Conservation (phyloP, 805 yeast genomes). For the Candida railenensis region DNA sequence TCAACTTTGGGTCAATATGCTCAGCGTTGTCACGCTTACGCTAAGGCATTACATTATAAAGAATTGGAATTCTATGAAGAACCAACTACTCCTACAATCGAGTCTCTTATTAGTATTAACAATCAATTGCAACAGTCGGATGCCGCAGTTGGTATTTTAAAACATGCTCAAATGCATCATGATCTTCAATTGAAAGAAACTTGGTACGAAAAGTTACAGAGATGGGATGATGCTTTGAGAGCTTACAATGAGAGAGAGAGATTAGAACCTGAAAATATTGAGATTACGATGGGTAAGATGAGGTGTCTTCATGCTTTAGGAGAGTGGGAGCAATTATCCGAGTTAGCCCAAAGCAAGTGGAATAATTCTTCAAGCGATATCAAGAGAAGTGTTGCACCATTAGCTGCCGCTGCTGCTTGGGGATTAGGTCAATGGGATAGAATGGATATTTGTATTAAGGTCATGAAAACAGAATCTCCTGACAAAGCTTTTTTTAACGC, state of each 20-base stretch:
- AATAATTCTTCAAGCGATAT: constrained; percentile 65
- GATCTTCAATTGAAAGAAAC: constrained; percentile 90
- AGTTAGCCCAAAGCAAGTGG: constrained; percentile 88
- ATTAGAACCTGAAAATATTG: constrained; percentile 67
- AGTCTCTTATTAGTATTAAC: constrained; percentile 86
- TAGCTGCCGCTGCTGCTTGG: constrained; percentile 99
- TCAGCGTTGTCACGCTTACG: constrained; percentile 94
- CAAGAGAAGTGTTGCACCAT: constrained; percentile 84
- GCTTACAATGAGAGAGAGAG: constrained; percentile 83
- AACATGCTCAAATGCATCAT: constrained; percentile 90
- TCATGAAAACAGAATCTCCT: constrained; percentile 89
- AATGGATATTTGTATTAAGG: constrained; percentile 87
- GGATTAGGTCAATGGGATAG: constrained; percentile 96
- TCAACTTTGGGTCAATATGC: constrained; percentile 90
- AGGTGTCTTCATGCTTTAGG: constrained; percentile 97
- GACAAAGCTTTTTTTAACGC: constrained; percentile 95
- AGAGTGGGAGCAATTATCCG: constrained; percentile 93
- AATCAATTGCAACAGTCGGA: constrained; percentile 95
- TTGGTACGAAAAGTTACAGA: constrained; percentile 94
- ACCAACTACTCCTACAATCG: constrained; percentile 89
- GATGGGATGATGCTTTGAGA: constrained; percentile 96
- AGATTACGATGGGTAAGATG: constrained; percentile 96
- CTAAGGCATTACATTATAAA: constrained; percentile 94
- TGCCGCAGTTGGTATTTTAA: constrained; percentile 95
- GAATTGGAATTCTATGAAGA: constrained; percentile 93